Conservation (phyloP, 148 eudicot genomes). For the Rhododendron kiyosumense region DNA sequence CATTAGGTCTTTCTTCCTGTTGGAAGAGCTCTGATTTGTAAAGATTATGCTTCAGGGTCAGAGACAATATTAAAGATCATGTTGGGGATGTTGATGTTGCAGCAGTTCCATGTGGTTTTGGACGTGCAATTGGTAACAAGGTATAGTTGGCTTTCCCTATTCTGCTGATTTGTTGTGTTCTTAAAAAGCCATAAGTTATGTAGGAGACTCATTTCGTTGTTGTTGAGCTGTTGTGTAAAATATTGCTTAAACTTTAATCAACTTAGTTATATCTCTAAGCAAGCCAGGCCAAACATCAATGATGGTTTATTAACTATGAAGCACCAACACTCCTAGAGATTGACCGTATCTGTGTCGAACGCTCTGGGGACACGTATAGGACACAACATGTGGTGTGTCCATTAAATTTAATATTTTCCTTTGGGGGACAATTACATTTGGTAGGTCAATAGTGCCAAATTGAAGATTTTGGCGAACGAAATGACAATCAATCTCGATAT, state of each 20-base stretch:
- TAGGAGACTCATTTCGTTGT: neutral
- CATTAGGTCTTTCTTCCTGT: neutral
- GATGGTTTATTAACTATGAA: neutral
- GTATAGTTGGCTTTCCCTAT: slow-evolving; percentile 28
- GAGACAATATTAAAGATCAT: slow-evolving; percentile 52
- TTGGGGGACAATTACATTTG: neutral
- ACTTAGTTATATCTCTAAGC: neutral
- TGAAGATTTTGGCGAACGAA: neutral
- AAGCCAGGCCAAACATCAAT: neutral
- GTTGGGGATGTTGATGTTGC: slow-evolving; percentile 89
- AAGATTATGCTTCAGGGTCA: slow-evolving; percentile 52
- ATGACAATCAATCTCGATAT: neutral
- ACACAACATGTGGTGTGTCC: neutral
- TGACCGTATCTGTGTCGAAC: neutral
- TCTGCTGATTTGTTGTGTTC: slow-evolving; percentile 5
- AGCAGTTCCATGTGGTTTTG: slow-evolving; percentile 97
- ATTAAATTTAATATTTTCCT: neutral
- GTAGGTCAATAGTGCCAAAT: neutral
- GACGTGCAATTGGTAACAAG: slow-evolving; percentile 95
- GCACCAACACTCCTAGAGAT: neutral
- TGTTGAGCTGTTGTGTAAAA: neutral
- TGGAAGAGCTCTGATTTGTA: slow-evolving; percentile 6
- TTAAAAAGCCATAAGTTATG: neutral
- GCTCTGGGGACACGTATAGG: neutral
- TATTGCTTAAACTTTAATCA: neutral